Percentiles rank a stretch among this genome's conserved stretches.
phyloP scores from a whole-genome alignment of 2,329 filamentous ascomycete species.

The Fusarium annulatum region DNA sequence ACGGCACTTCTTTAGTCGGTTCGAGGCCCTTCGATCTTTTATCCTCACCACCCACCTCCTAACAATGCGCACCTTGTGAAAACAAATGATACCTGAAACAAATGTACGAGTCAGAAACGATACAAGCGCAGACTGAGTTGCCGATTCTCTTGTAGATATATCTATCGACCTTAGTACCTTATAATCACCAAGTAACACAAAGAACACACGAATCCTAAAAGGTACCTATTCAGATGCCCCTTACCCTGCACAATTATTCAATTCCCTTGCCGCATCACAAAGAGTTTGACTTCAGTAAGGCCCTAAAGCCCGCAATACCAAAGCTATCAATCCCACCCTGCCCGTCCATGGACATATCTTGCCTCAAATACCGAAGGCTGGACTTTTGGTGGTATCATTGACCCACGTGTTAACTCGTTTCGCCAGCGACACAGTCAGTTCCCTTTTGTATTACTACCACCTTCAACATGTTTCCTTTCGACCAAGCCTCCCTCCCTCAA shows the following conservation, averaged over 20 bases:
- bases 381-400: neutral
- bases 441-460: neutral
- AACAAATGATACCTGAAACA: conserved; percentile 1
- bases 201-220: neutral
- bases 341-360: conserved; percentile 7
- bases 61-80: neutral
- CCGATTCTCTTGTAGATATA: neutral
- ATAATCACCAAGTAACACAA: neutral
- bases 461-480: conserved; percentile 65
- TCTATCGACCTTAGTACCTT: neutral
- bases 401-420: neutral
- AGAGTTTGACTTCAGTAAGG: conserved; percentile 18
- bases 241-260: conserved; percentile 26
- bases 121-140: neutral
- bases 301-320: conserved; percentile 23
- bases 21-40: neutral
- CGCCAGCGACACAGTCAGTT: neutral
- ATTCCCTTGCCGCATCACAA: conserved; percentile 25
- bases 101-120: neutral
- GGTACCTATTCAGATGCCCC: neutral
- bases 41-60: neutral
- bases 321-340: conserved; percentile 13
- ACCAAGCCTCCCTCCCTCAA: conserved; percentile 65
- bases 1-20: neutral
- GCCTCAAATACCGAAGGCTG: neutral